Evolutionary conservation across 1,284 basidiomycete species (phyloP), one percentile per base, ranked within the genome.

Genomic region (Apiotrichum gamsii): DNA sequence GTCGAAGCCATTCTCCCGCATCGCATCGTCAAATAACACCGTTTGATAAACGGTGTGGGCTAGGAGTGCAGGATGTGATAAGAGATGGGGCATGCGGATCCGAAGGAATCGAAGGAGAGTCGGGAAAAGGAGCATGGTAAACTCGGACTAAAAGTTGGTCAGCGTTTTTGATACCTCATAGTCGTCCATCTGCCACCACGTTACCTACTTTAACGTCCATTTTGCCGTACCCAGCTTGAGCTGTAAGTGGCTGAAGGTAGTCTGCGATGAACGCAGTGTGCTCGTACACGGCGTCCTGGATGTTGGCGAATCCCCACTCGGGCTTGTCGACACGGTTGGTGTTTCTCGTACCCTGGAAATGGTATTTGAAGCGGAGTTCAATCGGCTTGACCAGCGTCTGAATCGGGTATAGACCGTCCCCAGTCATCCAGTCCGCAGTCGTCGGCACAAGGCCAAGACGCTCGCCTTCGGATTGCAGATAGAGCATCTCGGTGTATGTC

Each of bases 251-350:
- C 68, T 91, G 90, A 21, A 91, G 73, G 39, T 85, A 77, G n/a
- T 73, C 72, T 49, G 86, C 78, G 76, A 90, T 80, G 72, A 96
- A 89, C 18, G 77, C 63, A 29, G 80, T 76, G 58, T 94, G 90
- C 51, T 90, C 85, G 59, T 88, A 87, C 28, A 82, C 78, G 45
- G 84, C 78, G 60, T 95, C 89, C 23, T 88, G 76, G 15, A 97
- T 78, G 67, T 96, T 88, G 3, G 88, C 85, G 60, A 98, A 87
- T 60, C 88, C 96, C 90, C 94, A 98, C 70, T 97, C 95, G 1
- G 94, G 94, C 87, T 95, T 98, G 74, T 97, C 94, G 6, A 94
- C 72, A 39, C 90, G 79, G 69, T 96, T 98, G 0, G 94, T 98
- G 52, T 83, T 80, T 29, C 89, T 77, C 13, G 80, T 77, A 0